These are phyloP conservation scores for Mimosa pudica DNA, from an alignment of 306 rosid species.

Conservation along the genomic window DNA sequence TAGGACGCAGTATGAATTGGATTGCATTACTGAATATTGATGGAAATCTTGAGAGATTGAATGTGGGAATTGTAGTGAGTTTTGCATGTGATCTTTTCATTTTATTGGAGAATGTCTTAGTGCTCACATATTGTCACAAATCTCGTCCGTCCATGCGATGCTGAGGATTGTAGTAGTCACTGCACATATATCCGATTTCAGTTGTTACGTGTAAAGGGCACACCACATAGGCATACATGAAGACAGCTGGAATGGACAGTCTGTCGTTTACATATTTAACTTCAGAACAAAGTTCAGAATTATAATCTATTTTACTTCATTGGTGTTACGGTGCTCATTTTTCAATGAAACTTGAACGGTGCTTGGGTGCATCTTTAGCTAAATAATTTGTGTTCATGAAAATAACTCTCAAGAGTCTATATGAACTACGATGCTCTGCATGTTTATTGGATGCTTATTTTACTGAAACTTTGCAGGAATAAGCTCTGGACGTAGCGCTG, in stretches of 20 bases:
- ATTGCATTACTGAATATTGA: constrained; percentile 25
- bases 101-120: constrained; percentile 3
- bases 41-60: constrained; percentile 17
- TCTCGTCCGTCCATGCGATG: neutral
- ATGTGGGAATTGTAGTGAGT: constrained; percentile 3
- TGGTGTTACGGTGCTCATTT: neutral
- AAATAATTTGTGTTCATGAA: neutral
- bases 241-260: constrained; percentile 14
- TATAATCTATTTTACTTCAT: neutral
- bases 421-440: neutral
- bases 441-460: constrained; percentile 23
- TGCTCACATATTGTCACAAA: neutral
- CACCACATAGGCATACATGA: neutral
- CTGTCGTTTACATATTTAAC: constrained; percentile 8
- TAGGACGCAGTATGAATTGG: constrained; percentile 2
- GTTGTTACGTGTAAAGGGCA: neutral
- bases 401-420: neutral
- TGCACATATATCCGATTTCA: neutral
- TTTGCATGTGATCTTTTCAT: constrained; percentile 6
- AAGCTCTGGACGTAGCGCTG: constrained; percentile 36
- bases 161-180: constrained; percentile 20
- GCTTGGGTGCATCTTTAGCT: constrained; percentile 20
- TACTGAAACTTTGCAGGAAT: constrained; percentile 44
- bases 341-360: neutral
- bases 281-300: neutral